phyloP scores from a whole-genome alignment of 2,329 filamentous ascomycete genomes.

The Alternaria brassicicola region DNA sequence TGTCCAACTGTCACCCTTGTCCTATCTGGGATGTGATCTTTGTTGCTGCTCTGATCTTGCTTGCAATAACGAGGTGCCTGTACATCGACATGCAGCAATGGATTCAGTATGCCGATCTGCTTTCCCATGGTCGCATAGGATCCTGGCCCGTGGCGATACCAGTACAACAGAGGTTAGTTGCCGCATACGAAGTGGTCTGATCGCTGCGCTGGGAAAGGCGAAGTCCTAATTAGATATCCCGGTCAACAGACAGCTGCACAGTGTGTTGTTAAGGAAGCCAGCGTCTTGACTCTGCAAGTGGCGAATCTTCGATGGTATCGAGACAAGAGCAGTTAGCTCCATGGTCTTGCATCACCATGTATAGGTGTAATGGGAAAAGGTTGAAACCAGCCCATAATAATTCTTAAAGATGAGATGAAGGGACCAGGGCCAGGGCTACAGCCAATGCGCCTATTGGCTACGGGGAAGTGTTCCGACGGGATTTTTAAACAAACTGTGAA shows the following conservation, averaged over 20 bases:
- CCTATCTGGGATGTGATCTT: not conserved
- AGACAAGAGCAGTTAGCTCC: not conserved
- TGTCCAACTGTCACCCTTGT: not conserved
- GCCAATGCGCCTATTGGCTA: conserved; percentile 1
- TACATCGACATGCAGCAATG: not conserved
- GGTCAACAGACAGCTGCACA: not conserved
- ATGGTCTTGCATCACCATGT: not conserved
- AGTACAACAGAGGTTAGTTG: not conserved
- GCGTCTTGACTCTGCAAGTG: not conserved
- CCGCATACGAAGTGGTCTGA: not conserved
- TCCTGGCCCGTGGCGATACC: not conserved
- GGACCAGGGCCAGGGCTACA: not conserved
- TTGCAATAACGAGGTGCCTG: not conserved
- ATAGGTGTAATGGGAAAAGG: not conserved
- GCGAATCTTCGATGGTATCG: not conserved
- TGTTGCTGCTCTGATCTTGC: not conserved
- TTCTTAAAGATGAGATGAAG: conserved; percentile 2
- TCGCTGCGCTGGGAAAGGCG: not conserved
- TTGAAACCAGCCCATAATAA: conserved; percentile 5
- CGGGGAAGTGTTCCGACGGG: conserved; percentile 6
- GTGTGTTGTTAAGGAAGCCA: not conserved
- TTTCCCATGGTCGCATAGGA: not conserved
- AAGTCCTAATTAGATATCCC: not conserved
- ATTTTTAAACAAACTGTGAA: conserved; percentile 2
- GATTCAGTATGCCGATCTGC: not conserved